phyloP scores from a whole-genome alignment of 2,329 filamentous ascomycete genomes.

The Cordyceps javanica region DNA sequence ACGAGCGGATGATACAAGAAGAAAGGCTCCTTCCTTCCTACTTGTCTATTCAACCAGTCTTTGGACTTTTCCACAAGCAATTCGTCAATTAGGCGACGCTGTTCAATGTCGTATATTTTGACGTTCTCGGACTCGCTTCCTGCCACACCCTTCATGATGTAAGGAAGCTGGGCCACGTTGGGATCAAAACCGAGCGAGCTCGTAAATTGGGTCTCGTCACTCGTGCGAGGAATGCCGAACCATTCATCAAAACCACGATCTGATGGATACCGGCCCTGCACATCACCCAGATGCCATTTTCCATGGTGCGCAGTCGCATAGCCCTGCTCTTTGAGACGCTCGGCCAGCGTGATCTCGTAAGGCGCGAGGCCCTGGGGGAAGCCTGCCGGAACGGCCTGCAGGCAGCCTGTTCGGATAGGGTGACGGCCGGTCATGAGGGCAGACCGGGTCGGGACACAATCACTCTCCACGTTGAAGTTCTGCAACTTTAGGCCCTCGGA shows the following conservation, averaged over 20 bases:
- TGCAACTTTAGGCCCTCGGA: slow-evolving; percentile 27
- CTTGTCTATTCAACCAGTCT: too few relatives aligned
- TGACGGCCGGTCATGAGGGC: slow-evolving; percentile 30
- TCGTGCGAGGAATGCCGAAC: slow-evolving; percentile 31
- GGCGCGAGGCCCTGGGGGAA: slow-evolving; percentile 27
- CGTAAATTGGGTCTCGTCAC: slow-evolving; percentile 31
- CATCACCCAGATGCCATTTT: slow-evolving; percentile 31
- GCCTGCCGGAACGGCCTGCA: slow-evolving; percentile 27
- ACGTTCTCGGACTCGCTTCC: too few relatives aligned
- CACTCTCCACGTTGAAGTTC: slow-evolving; percentile 33
- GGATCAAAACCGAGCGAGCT: slow-evolving; percentile 25
- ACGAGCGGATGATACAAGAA: too few relatives aligned
- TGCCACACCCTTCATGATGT: slow-evolving; percentile 29
- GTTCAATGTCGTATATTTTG: slow-evolving; percentile 27
- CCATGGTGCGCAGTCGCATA: slow-evolving; percentile 28
- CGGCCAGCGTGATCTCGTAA: slow-evolving; percentile 27
- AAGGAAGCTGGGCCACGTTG: slow-evolving; percentile 27
- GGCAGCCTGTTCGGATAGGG: slow-evolving; percentile 29
- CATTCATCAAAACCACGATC: slow-evolving; percentile 32
- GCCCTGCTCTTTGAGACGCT: slow-evolving; percentile 22
- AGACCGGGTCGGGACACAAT: slow-evolving; percentile 29
- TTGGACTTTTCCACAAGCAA: too few relatives aligned
- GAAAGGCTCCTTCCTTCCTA: too few relatives aligned
- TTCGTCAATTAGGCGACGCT: slow-evolving; percentile 23
- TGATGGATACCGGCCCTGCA: slow-evolving; percentile 28